Base-by-base conservation (phyloP, 768 basidiomycete genomes). In the Macrolepiota fuliginosa region DNA sequence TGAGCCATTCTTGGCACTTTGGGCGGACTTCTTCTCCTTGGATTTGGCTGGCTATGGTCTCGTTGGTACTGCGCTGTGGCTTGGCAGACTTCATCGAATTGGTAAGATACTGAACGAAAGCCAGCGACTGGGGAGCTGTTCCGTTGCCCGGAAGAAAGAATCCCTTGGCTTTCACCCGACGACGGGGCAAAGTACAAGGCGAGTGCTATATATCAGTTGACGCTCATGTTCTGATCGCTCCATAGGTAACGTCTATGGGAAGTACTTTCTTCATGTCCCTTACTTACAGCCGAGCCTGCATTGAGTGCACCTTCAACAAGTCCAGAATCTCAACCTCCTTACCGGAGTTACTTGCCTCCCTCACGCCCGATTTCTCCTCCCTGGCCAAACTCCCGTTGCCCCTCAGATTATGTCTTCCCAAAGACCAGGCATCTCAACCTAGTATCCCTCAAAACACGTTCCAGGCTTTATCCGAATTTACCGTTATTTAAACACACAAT, bases 401-500 rank as follows among this genome's bases (percentile, higher is more conserved):
- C 2, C 69, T 84, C 6, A 71, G 73, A 5, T 63, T 71, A 6
- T 66, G 74, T n/a, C 64, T 83, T n/a, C 77, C 80, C 17, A 73
- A 70, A 64, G 66, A 64, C 61, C 67, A 68, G 19, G 64, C 69
- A n/a, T 51, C 72, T 10, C 69, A 68, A 50, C 67, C 72, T 27
- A 79, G 72, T 47, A 75, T 79, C 6, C 77, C 79, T 67, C 88
- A 90, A 66, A 81, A 85, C 66, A 86, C 86, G 10, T 74, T 92
- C 6, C 83, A 91, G 68, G 70, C 83, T 0, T 78, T 92, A 40
- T 81, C 87, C 1, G 87, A 90, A 66, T 81, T 93, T 62, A 92
- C 91, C 0, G 91, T 4, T 91, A 90, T 70, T 82, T 93, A 67
- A 87, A 88, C 61, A 81, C 88, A 9, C 88, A 91, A 2, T 92